phyloP scores from a whole-genome alignment of 2,329 filamentous ascomycete genomes.

The Phaeosphaeria sp. region DNA sequence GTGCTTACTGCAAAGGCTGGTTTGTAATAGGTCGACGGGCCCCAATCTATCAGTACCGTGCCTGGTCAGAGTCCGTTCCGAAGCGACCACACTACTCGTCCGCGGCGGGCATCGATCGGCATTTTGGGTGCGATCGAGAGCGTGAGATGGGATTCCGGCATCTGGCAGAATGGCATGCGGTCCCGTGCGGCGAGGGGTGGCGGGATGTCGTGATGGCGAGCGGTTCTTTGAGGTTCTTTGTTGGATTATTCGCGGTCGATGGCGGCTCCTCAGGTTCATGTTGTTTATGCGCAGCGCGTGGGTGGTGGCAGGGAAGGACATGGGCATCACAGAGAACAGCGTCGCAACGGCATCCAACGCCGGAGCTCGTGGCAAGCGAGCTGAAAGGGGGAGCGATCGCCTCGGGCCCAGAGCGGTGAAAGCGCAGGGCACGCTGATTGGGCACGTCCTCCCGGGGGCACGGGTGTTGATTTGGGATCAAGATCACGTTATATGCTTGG shows the following conservation, averaged over 20 bases:
- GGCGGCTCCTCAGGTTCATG: neutral
- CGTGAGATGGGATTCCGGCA: slow-evolving; percentile 16
- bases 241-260: neutral
- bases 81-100: slow-evolving; percentile 8
- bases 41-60: slow-evolving; percentile 2
- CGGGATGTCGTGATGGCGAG: neutral
- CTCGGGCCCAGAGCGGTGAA: slow-evolving; percentile 16
- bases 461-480: slow-evolving; percentile 23
- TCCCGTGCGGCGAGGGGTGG: neutral
- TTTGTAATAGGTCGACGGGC: slow-evolving; percentile 7
- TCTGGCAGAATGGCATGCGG: slow-evolving; percentile 12
- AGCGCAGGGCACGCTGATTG: slow-evolving; percentile 14
- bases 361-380: slow-evolving; percentile 26
- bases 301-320: neutral
- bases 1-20: slow-evolving; percentile 1
- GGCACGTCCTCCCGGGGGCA: neutral
- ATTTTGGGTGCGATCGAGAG: slow-evolving; percentile 17
- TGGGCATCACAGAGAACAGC: neutral
- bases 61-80: neutral
- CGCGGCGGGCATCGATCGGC: slow-evolving; percentile 17
- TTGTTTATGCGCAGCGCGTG: neutral
- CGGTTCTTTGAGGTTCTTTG: neutral
- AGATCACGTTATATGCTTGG: slow-evolving; percentile 41
- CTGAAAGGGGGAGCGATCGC: slow-evolving; percentile 30
- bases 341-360: slow-evolving; percentile 10